Percentiles rank a stretch among this genome's conserved stretches.
phyloP scores from a whole-genome alignment of 1,284 basidiomycete species.

The Ustilago crameri region DNA sequence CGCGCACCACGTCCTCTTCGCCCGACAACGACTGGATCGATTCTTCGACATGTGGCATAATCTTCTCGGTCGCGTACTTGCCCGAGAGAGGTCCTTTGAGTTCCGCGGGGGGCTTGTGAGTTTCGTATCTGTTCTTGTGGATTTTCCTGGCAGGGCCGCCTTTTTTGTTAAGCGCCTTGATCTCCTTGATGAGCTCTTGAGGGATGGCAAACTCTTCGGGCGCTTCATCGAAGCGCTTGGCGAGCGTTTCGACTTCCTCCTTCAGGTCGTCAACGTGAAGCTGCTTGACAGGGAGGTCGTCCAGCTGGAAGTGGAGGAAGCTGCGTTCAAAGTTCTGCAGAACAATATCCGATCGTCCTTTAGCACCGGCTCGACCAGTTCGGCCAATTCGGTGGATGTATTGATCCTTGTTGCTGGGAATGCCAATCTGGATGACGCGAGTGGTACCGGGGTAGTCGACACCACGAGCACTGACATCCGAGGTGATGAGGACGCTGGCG shows the following conservation, averaged over 20 bases:
- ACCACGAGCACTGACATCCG: slow-evolving; percentile 70
- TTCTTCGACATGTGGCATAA: slow-evolving; percentile 18
- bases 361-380: slow-evolving; percentile 81
- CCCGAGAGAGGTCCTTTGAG: slow-evolving; percentile 37
- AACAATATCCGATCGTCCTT: slow-evolving; percentile 86
- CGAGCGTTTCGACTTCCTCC: slow-evolving; percentile 73
- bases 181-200: slow-evolving; percentile 15
- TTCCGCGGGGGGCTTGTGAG: slow-evolving; percentile 12
- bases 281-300: slow-evolving; percentile 78
- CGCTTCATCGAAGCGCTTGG: slow-evolving; percentile 72
- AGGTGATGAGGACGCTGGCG: slow-evolving; percentile 70
- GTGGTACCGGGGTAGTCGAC: slow-evolving; percentile 79
- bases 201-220: slow-evolving; percentile 61
- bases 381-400: slow-evolving; percentile 93
- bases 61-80: slow-evolving; percentile 25
- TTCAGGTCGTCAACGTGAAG: slow-evolving; percentile 73
- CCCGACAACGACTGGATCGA: slow-evolving; percentile 11
- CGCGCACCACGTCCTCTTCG: slow-evolving; percentile 26
- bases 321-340: slow-evolving; percentile 83
- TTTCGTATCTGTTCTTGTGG: not conserved
- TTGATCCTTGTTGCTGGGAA: slow-evolving; percentile 78
- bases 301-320: slow-evolving; percentile 77
- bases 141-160: not conserved
- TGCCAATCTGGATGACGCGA: slow-evolving; percentile 90
- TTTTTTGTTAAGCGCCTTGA: slow-evolving; percentile 4